Conservation (phyloP, 2,329 filamentous ascomycete species). For the Scytalidium lignicola region DNA sequence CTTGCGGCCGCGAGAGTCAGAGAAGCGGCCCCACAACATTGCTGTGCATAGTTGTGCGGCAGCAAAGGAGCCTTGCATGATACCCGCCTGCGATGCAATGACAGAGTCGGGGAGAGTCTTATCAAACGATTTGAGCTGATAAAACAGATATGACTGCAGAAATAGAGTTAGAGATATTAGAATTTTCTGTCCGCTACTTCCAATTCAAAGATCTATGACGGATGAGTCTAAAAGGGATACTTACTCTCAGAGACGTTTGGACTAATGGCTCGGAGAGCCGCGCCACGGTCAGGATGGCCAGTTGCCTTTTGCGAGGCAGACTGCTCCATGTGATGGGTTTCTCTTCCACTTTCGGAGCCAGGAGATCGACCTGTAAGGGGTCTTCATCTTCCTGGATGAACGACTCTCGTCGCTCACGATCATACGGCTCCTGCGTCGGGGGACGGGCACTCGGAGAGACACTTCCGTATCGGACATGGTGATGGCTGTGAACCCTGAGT, state of each 20-base stretch:
- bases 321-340: conserved; percentile 60
- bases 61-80: conserved; percentile 62
- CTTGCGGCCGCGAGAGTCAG: conserved; percentile 56
- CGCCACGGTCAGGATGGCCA: conserved; percentile 72
- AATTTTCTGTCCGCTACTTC: too few relatives aligned
- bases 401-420: conserved; percentile 3
- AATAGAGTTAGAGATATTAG: too few relatives aligned
- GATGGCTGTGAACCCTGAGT: not conserved
- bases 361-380: conserved; percentile 20
- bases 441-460: not conserved
- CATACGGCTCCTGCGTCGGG: not conserved
- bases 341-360: conserved; percentile 14
- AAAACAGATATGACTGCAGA: conserved; percentile 67
- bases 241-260: conserved; percentile 54
- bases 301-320: conserved; percentile 73
- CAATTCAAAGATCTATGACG: too few relatives aligned
- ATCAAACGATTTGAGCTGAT: conserved; percentile 63
- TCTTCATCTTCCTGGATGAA: conserved; percentile 20
- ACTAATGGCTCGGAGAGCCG: conserved; percentile 79
- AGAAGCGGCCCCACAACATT: conserved; percentile 62
- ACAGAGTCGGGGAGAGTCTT: conserved; percentile 29
- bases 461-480: not conserved
- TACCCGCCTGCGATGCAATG: conserved; percentile 63
- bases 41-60: conserved; percentile 66
- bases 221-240: not conserved